Conservation (phyloP, 306 rosid species). For the Senna tora region DNA sequence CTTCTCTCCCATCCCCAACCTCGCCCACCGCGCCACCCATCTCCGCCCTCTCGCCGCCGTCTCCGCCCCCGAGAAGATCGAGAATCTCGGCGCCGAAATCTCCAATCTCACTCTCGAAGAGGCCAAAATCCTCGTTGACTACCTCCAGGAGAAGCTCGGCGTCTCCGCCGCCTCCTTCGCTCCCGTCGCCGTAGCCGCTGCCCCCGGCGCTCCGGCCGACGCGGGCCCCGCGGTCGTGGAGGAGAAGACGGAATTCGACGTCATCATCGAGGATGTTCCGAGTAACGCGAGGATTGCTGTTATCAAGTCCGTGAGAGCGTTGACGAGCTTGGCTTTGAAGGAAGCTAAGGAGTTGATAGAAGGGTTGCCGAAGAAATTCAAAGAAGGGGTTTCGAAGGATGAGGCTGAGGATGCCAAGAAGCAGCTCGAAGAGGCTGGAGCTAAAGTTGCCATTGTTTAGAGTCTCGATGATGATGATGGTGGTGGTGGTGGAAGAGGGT, state of each 20-base stretch:
- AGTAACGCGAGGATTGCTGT: slow-evolving; percentile 80
- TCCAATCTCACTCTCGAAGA: slow-evolving; percentile 80
- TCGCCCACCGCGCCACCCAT: slow-evolving; percentile 52
- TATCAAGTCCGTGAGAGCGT: slow-evolving; percentile 78
- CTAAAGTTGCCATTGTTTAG: slow-evolving; percentile 70
- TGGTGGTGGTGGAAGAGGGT: neutral
- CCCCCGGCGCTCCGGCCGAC: slow-evolving; percentile 39
- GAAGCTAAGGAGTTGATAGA: slow-evolving; percentile 94
- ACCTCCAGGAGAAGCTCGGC: slow-evolving; percentile 91
- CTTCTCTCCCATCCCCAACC: slow-evolving; percentile 29
- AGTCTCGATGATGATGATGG: too few species aligned
- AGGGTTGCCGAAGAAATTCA: slow-evolving; percentile 92
- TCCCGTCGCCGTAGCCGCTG: slow-evolving; percentile 60
- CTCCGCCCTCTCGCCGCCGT: slow-evolving; percentile 75
- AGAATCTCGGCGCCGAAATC: slow-evolving; percentile 66
- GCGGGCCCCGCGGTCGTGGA: slow-evolving; percentile 51
- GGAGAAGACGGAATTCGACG: slow-evolving; percentile 97
- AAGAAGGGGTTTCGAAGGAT: slow-evolving; percentile 74
- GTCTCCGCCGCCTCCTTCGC: slow-evolving; percentile 89
- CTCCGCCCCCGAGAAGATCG: slow-evolving; percentile 61
- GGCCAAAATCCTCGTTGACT: slow-evolving; percentile 79
- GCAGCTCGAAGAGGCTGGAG: slow-evolving; percentile 94
- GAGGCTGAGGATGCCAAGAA: slow-evolving; percentile 96
- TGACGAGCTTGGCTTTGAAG: slow-evolving; percentile 88
- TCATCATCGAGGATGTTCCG: slow-evolving; percentile 86